A percentile compares a stretch with the other conserved stretches of the same genome.
These are phyloP conservation scores for Lentinula guzmanii DNA, from an alignment of 768 basidiomycete genomes.

Conservation along the genomic window DNA sequence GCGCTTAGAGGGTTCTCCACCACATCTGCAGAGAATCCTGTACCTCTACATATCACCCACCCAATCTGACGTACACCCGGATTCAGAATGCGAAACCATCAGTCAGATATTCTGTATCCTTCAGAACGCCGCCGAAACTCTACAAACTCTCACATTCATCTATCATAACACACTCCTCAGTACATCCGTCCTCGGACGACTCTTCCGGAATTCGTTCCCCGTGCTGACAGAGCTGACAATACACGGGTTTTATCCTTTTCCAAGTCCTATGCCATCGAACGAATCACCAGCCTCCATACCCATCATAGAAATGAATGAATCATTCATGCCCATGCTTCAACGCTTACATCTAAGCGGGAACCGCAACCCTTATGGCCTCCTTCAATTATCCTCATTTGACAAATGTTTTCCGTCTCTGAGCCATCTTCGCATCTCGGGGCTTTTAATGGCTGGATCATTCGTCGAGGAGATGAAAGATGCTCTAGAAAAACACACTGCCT, in stretches of 20 bases:
- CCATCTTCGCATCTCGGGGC: slow-evolving; percentile 34
- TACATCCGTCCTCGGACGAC: slow-evolving; percentile 31
- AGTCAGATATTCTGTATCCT: slow-evolving; percentile 26
- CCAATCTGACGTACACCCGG: slow-evolving; percentile 2
- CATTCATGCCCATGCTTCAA: slow-evolving; percentile 28
- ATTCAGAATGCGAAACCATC: slow-evolving; percentile 9
- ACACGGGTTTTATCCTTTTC: slow-evolving; percentile 46
- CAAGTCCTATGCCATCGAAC: slow-evolving; percentile 17
- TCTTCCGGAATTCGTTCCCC: slow-evolving; percentile 38
- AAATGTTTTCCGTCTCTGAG: slow-evolving; percentile 32
- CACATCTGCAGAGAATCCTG: slow-evolving; percentile 31
- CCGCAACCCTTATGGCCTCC: slow-evolving; percentile 41
- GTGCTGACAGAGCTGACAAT: slow-evolving; percentile 33
- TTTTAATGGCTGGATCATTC: slow-evolving; percentile 36
- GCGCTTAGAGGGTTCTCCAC: slow-evolving; percentile 20
- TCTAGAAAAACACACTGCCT: background rate
- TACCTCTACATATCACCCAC: slow-evolving; percentile 37
- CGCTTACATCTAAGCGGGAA: slow-evolving; percentile 43
- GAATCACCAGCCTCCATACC: background rate
- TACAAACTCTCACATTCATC: slow-evolving; percentile 35
- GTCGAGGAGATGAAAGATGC: slow-evolving; percentile 30
- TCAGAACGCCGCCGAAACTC: slow-evolving; percentile 30
- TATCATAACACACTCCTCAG: slow-evolving; percentile 23
- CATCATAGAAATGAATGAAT: background rate
- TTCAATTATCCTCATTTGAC: slow-evolving; percentile 31